Evolutionary conservation across 1,139 yeast genomes (phyloP).

Genomic region (Geotrichum histeridarum): DNA sequence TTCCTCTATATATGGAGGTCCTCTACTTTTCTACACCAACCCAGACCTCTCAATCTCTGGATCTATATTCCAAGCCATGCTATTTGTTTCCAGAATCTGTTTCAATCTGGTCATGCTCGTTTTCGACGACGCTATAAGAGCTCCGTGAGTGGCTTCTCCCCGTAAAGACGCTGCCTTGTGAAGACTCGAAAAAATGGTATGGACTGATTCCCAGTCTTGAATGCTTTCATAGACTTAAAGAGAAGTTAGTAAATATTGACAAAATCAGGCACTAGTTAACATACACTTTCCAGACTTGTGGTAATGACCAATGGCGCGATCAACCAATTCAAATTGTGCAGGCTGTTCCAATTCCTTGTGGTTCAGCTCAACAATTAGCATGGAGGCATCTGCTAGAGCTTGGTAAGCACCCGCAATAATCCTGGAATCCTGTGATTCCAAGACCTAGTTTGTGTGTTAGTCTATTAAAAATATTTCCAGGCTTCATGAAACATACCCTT

Average conservation of each 20-base stretch:
- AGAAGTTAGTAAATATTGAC: background rate
- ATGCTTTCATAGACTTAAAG: slow-evolving; percentile 6
- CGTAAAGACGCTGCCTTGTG: background rate
- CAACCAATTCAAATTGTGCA: background rate
- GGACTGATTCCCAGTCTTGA: slow-evolving; percentile 7
- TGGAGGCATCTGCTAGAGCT: slow-evolving; percentile 25
- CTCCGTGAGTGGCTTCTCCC: background rate
- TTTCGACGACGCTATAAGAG: background rate
- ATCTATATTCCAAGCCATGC: slow-evolving; percentile 1
- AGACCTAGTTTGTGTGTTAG: slow-evolving; percentile 16
- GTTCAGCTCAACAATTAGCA: slow-evolving; percentile 12
- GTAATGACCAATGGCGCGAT: slow-evolving; percentile 1
- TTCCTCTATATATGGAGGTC: background rate
- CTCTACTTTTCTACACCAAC: background rate
- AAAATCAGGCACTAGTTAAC: background rate
- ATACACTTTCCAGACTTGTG: slow-evolving; percentile 7
- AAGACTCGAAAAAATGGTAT: background rate
- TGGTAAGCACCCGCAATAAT: slow-evolving; percentile 28
- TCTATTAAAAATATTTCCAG: background rate
- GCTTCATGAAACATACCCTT: slow-evolving; percentile 14
- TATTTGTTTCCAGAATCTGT: background rate
- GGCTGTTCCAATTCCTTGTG: background rate
- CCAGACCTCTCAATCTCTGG: slow-evolving; percentile 9
- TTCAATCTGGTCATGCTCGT: background rate
- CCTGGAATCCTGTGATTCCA: slow-evolving; percentile 24